Evolutionary conservation across 2,329 filamentous ascomycete species (phyloP).

Genomic region (Phaeoacremonium minimum): DNA sequence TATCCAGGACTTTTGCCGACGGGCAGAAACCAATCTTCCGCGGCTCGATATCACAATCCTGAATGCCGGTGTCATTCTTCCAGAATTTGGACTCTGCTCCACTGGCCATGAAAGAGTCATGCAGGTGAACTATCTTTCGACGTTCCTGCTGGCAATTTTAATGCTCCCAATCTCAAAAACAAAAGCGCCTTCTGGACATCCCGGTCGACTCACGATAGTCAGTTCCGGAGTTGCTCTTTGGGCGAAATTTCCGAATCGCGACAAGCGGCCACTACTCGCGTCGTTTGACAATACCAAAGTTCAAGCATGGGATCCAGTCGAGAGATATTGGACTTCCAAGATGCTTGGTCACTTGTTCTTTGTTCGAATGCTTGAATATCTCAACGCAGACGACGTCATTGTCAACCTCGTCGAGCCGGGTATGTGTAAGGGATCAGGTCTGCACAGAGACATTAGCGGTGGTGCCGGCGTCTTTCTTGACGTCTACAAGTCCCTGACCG

Average conservation of each 20-base stretch:
- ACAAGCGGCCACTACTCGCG: slow-evolving; percentile 16
- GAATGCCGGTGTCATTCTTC: slow-evolving; percentile 1
- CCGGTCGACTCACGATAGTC: slow-evolving; percentile 20
- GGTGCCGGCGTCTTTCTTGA: slow-evolving; percentile 1
- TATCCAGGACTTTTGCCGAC: neutral
- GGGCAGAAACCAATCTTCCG: neutral
- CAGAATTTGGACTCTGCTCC: slow-evolving; percentile 4
- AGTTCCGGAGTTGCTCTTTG: slow-evolving; percentile 19
- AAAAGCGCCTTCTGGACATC: neutral
- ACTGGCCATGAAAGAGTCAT: slow-evolving; percentile 34
- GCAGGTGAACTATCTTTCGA: slow-evolving; percentile 46
- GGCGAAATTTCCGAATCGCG: slow-evolving; percentile 16
- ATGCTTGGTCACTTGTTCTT: slow-evolving; percentile 1
- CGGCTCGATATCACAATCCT: slow-evolving; percentile 3
- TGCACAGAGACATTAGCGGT: slow-evolving; percentile 14
- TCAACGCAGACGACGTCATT: slow-evolving; percentile 25
- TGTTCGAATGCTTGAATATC: slow-evolving; percentile 27
- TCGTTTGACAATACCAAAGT: slow-evolving; percentile 22
- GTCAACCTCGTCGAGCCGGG: slow-evolving; percentile 30
- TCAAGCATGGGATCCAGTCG: slow-evolving; percentile 6
- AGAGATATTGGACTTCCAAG: slow-evolving; percentile 6
- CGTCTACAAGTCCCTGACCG: slow-evolving; percentile 18
- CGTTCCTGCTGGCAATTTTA: slow-evolving; percentile 39
- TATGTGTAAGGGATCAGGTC: slow-evolving; percentile 20
- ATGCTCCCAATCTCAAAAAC: slow-evolving; percentile 39